A percentile compares a stretch with the other conserved stretches of the same genome.
Evolutionary conservation across 805 yeast genomes (phyloP).

Genomic region (Tetrapisispora nanseiensis): DNA sequence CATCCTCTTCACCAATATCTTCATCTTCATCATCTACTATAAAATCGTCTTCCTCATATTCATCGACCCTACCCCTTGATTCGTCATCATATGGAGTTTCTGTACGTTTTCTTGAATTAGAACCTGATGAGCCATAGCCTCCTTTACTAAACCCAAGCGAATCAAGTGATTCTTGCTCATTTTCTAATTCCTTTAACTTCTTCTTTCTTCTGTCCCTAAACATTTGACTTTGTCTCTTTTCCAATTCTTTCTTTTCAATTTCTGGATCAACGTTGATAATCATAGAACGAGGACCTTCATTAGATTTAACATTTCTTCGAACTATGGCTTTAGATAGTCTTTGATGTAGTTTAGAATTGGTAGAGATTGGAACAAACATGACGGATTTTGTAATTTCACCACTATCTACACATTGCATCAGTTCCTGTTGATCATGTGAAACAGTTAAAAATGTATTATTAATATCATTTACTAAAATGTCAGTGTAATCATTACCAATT

Average conservation of each 20-base stretch:
- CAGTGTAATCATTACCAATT: slow-evolving; percentile 81
- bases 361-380: slow-evolving; percentile 82
- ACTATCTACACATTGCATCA: slow-evolving; percentile 52
- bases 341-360: slow-evolving; percentile 74
- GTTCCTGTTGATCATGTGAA: slow-evolving; percentile 60
- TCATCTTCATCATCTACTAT: slow-evolving; percentile 31
- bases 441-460: slow-evolving; percentile 65
- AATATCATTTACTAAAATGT: slow-evolving; percentile 53
- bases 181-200: slow-evolving; percentile 46
- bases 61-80: slow-evolving; percentile 15
- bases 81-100: slow-evolving; percentile 7
- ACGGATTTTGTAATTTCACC: slow-evolving; percentile 54
- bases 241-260: slow-evolving; percentile 54
- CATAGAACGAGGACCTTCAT: slow-evolving; percentile 32
- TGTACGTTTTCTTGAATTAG: slow-evolving; percentile 2
- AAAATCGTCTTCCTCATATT: slow-evolving; percentile 29
- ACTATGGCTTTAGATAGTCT: slow-evolving; percentile 62
- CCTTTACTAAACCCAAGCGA: slow-evolving; percentile 18
- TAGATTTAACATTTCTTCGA: slow-evolving; percentile 29
- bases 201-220: slow-evolving; percentile 59
- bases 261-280: slow-evolving; percentile 53
- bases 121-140: slow-evolving; percentile 7
- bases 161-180: slow-evolving; percentile 38
- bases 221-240: slow-evolving; percentile 54
- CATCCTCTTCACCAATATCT: slow-evolving; percentile 22